Evolutionary conservation across 352 stramenopile species (phyloP).

Genomic region (Phytophthora aleatoria): DNA sequence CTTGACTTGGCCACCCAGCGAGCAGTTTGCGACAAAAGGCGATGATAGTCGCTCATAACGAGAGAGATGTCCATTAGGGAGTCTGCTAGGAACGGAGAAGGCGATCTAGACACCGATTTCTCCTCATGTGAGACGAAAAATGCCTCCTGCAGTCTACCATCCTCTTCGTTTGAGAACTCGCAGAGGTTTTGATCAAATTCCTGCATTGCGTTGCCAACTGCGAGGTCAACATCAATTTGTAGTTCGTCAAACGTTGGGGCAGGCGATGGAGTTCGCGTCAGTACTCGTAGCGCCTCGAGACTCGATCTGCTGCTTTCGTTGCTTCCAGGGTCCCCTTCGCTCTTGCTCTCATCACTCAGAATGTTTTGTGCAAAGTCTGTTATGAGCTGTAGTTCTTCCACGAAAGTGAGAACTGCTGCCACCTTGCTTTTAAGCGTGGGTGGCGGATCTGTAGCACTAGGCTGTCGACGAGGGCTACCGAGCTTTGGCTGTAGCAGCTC

Average conservation of each 20-base stretch:
- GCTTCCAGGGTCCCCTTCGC: slow-evolving; percentile 19
- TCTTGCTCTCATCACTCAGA: slow-evolving; percentile 52
- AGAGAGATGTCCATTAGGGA: slow-evolving; percentile 76
- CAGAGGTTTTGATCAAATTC: slow-evolving; percentile 11
- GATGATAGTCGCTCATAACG: slow-evolving; percentile 78
- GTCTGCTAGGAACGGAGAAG: slow-evolving; percentile 47
- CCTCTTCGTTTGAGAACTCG: slow-evolving; percentile 27
- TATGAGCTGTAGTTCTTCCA: slow-evolving; percentile 63
- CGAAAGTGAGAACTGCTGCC: slow-evolving; percentile 46
- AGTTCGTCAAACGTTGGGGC: slow-evolving; percentile 22
- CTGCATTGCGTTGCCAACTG: slow-evolving; percentile 13
- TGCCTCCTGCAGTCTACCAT: slow-evolving; percentile 3
- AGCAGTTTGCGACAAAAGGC: slow-evolving; percentile 55
- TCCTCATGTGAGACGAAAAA: slow-evolving; percentile 6
- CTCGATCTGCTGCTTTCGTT: slow-evolving; percentile 54
- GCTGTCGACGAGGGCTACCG: slow-evolving; percentile 25
- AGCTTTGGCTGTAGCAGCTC: slow-evolving; percentile 41
- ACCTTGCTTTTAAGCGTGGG: slow-evolving; percentile 44
- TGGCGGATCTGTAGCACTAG: slow-evolving; percentile 4
- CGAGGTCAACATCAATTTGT: slow-evolving; percentile 27
- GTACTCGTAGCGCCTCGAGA: slow-evolving; percentile 31
- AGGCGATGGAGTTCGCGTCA: slow-evolving; percentile 45
- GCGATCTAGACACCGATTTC: slow-evolving; percentile 11
- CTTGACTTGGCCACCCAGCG: slow-evolving; percentile 53
- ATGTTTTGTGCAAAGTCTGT: slow-evolving; percentile 66